These are phyloP conservation scores for Calycina herbarum DNA, from an alignment of 2,329 filamentous ascomycete species.

Conservation along the genomic window DNA sequence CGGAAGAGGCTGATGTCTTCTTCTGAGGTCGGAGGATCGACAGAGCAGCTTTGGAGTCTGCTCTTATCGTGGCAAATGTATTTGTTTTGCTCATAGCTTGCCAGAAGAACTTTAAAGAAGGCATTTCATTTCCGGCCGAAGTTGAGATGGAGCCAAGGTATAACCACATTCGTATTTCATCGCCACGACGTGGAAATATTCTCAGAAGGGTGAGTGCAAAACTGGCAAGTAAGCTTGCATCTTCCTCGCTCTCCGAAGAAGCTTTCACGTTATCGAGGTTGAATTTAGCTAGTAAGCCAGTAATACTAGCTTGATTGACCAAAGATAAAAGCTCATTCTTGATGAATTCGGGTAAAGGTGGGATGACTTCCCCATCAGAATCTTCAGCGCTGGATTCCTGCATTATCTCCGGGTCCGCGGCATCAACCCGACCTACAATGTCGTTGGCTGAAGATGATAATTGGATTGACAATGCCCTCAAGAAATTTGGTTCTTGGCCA, in stretches of 20 bases:
- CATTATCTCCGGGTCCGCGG: conserved; percentile 45
- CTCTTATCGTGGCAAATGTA: conserved; percentile 56
- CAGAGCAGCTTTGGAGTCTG: conserved; percentile 58
- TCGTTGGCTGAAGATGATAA: conserved; percentile 53
- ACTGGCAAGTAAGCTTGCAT: conserved; percentile 75
- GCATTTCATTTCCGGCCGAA: conserved; percentile 45
- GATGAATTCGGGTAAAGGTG: conserved; percentile 56
- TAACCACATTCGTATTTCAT: conserved; percentile 93
- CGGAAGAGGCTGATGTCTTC: conserved; percentile 13
- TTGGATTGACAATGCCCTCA: conserved; percentile 55
- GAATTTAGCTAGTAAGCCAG: conserved; percentile 42
- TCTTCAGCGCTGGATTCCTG: conserved; percentile 30
- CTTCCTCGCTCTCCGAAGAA: conserved; percentile 38
- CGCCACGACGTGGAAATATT: conserved; percentile 77
- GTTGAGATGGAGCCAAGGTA: conserved; percentile 62
- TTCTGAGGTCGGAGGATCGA: conserved; percentile 43
- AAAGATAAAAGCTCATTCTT: conserved; percentile 67
- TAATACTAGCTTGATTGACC: conserved; percentile 74
- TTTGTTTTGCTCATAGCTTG: conserved; percentile 58
- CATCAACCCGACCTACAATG: conserved; percentile 49
- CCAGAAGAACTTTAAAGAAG: conserved; percentile 86
- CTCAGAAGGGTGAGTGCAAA: conserved; percentile 84
- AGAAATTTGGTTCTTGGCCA: conserved; percentile 43
- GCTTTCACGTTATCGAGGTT: conserved; percentile 33
- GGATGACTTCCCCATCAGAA: conserved; percentile 23